phyloP scores from a whole-genome alignment of 2,329 filamentous ascomycete genomes.

The Exophiala spinifera region DNA sequence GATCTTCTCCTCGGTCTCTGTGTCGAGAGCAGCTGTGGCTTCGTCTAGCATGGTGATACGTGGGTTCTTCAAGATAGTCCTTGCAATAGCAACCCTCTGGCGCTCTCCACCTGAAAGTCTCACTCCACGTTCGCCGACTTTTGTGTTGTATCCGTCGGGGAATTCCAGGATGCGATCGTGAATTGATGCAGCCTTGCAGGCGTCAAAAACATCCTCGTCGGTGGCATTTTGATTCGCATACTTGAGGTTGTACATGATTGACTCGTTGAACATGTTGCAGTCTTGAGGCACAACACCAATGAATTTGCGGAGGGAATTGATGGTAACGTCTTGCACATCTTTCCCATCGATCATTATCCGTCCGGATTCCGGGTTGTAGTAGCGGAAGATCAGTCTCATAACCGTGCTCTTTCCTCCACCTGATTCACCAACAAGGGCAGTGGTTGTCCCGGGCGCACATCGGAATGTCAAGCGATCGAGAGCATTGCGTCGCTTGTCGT shows the following conservation, averaged over 20 bases:
- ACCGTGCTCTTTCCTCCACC: slow-evolving; percentile 96
- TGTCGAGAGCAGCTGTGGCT: slow-evolving; percentile 86
- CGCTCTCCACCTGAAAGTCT: slow-evolving; percentile 88
- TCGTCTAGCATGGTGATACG: slow-evolving; percentile 91
- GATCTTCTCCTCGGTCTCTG: slow-evolving; percentile 89
- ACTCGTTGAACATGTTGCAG: slow-evolving; percentile 91
- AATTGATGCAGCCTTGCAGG: slow-evolving; percentile 82
- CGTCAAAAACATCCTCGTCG: slow-evolving; percentile 76
- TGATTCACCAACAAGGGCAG: slow-evolving; percentile 92
- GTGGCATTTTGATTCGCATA: slow-evolving; percentile 81
- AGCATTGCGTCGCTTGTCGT: slow-evolving; percentile 81
- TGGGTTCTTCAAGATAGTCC: slow-evolving; percentile 88
- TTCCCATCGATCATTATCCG: slow-evolving; percentile 79
- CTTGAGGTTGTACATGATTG: slow-evolving; percentile 88
- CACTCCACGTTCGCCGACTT: slow-evolving; percentile 85
- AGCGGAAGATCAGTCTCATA: slow-evolving; percentile 92
- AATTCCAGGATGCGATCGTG: slow-evolving; percentile 89
- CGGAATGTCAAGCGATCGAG: slow-evolving; percentile 80
- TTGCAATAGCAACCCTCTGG: slow-evolving; percentile 87
- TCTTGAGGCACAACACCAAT: slow-evolving; percentile 98
- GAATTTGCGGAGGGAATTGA: slow-evolving; percentile 84
- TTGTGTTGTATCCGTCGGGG: slow-evolving; percentile 82
- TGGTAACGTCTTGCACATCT: slow-evolving; percentile 81
- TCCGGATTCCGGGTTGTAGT: slow-evolving; percentile 82
- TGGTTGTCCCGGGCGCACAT: slow-evolving; percentile 85